A percentile compares a stretch with the other conserved stretches of the same genome.
Evolutionary conservation across 768 basidiomycete species (phyloP).

Genomic region (Russula foetens): DNA sequence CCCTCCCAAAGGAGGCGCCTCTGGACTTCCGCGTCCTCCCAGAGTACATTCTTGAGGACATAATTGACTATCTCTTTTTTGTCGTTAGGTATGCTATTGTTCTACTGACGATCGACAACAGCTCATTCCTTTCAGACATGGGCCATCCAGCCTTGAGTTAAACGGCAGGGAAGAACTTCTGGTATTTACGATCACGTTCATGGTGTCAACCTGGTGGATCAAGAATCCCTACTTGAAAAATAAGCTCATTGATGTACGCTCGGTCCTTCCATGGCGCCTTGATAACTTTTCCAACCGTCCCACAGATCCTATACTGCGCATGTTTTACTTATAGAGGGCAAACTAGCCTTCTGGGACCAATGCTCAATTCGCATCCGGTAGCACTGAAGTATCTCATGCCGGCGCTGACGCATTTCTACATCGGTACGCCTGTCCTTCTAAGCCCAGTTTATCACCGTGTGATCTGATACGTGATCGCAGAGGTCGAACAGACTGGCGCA

Average conservation of each 20-base stretch:
- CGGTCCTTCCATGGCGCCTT: neutral
- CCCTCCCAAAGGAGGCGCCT: constrained; percentile 79
- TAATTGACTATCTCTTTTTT: constrained; percentile 84
- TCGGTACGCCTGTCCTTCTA: constrained; percentile 45
- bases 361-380: constrained; percentile 77
- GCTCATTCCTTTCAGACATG: constrained; percentile 32
- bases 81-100: constrained; percentile 55
- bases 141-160: constrained; percentile 75
- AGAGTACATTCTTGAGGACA: constrained; percentile 90
- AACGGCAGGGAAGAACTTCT: constrained; percentile 82
- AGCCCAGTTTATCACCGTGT: neutral
- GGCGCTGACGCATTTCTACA: constrained; percentile 89
- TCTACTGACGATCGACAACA: neutral
- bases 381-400: constrained; percentile 87
- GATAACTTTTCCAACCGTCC: neutral
- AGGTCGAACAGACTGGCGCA: constrained; percentile 95
- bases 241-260: constrained; percentile 83
- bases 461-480: constrained; percentile 33
- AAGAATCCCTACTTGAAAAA: constrained; percentile 98
- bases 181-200: constrained; percentile 82
- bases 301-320: constrained; percentile 66
- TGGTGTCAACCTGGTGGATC: constrained; percentile 94
- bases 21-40: constrained; percentile 81
- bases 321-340: constrained; percentile 57
- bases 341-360: constrained; percentile 68